A percentile compares a stretch with the other conserved stretches of the same genome.
Evolutionary conservation across 2,329 filamentous ascomycete genomes (phyloP).

Genomic region (Diaporthe eres): DNA sequence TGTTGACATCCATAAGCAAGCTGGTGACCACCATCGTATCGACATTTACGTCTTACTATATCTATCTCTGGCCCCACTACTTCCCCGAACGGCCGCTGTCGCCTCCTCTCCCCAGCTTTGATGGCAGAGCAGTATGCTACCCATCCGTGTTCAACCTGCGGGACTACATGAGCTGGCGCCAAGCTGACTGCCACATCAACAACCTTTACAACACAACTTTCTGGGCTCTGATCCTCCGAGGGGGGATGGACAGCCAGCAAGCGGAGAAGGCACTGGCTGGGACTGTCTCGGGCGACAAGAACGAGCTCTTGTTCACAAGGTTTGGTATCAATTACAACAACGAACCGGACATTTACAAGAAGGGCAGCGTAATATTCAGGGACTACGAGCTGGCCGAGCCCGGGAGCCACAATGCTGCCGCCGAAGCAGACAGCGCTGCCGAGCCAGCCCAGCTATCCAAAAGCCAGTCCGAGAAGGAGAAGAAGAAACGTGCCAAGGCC

Average conservation of each 20-base stretch:
- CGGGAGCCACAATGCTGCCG: slow-evolving; percentile 59
- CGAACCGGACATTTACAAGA: slow-evolving; percentile 91
- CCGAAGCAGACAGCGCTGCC: slow-evolving; percentile 63
- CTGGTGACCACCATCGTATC: slow-evolving; percentile 92
- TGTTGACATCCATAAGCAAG: slow-evolving; percentile 71
- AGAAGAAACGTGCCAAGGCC: slow-evolving; percentile 85
- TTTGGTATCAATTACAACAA: slow-evolving; percentile 99
- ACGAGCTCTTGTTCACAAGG: slow-evolving; percentile 91
- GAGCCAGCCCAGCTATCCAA: slow-evolving; percentile 75
- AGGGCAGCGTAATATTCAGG: slow-evolving; percentile 91
- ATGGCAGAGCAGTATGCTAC: slow-evolving; percentile 92
- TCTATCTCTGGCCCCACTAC: slow-evolving; percentile 82
- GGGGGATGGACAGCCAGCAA: slow-evolving; percentile 80
- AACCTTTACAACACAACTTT: slow-evolving; percentile 99
- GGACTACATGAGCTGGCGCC: slow-evolving; percentile 97
- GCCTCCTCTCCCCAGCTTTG: slow-evolving; percentile 87
- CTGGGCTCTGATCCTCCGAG: slow-evolving; percentile 87
- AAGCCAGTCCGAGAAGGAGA: slow-evolving; percentile 86
- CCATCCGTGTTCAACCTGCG: slow-evolving; percentile 85
- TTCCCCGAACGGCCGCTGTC: slow-evolving; percentile 81
- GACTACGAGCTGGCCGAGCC: slow-evolving; percentile 82
- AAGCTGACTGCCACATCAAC: slow-evolving; percentile 98
- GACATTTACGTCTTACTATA: slow-evolving; percentile 93
- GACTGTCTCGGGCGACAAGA: slow-evolving; percentile 88
- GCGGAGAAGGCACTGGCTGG: slow-evolving; percentile 88